These are phyloP conservation scores for Apiospora sp. DNA, from an alignment of 2,329 filamentous ascomycete genomes.

Conservation along the genomic window DNA sequence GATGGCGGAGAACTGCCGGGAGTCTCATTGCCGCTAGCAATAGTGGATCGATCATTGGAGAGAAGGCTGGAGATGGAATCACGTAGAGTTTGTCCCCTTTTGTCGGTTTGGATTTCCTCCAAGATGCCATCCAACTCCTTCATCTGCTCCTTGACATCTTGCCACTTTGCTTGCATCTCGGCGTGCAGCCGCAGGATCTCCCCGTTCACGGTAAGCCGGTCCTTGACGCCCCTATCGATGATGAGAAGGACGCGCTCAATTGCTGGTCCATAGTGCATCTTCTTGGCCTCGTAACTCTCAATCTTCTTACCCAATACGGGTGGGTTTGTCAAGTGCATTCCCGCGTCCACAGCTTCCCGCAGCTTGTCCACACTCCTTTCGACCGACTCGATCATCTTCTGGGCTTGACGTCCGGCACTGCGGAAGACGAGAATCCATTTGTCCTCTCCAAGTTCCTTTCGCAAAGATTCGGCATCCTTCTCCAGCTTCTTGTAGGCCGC, in stretches of 20 bases:
- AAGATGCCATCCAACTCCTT: slow-evolving; percentile 77
- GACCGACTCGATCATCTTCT: slow-evolving; percentile 97
- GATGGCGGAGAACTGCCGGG: slow-evolving; percentile 73
- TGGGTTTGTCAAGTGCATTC: slow-evolving; percentile 76
- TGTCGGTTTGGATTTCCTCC: slow-evolving; percentile 73
- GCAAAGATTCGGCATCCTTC: slow-evolving; percentile 85
- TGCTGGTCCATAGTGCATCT: slow-evolving; percentile 90
- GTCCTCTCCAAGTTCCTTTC: slow-evolving; percentile 92
- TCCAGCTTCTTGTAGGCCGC: slow-evolving; percentile 88
- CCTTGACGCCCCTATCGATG: slow-evolving; percentile 94
- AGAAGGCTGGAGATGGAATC: slow-evolving; percentile 94
- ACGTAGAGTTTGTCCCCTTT: slow-evolving; percentile 76
- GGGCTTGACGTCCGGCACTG: slow-evolving; percentile 87
- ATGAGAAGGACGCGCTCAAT: slow-evolving; percentile 91
- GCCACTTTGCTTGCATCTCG: slow-evolving; percentile 86
- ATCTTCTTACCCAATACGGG: slow-evolving; percentile 80
- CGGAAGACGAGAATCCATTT: slow-evolving; percentile 96
- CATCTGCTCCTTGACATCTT: slow-evolving; percentile 78
- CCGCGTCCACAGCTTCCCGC: slow-evolving; percentile 78
- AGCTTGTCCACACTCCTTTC: slow-evolving; percentile 86
- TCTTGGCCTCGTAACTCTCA: slow-evolving; percentile 94
- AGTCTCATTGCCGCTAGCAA: slow-evolving; percentile 74
- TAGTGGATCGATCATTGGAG: slow-evolving; percentile 79
- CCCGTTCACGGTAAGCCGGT: slow-evolving; percentile 95
- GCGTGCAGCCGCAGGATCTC: slow-evolving; percentile 88